Base-by-base conservation (phyloP, 2,329 filamentous ascomycete species). In the Myriosclerotinia curreyana region DNA sequence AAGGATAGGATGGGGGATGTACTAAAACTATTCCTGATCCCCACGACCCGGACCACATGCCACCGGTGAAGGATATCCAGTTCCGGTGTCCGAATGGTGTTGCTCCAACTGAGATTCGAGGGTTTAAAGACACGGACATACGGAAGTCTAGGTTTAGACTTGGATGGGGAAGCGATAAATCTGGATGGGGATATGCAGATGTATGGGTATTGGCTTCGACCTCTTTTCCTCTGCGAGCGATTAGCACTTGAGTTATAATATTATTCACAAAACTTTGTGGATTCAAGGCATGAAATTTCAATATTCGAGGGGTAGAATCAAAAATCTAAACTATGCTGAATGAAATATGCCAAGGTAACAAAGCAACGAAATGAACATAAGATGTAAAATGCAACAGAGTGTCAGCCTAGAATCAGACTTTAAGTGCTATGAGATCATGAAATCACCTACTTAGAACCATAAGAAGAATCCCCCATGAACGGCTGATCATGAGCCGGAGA, bases 121-220 rank as follows among this genome's bases (percentile, higher is more conserved):
- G 77, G 66, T 79, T 78, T 36, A 82, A 73, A 22, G 73, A 74
- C 17, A 82, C 80, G 49, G 79, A 78, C 71, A 83, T 78, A 63
- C 80, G 79, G 68, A 83, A 82, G 69, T 83, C 80, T 53, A 82
- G 80, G 59, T 76, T 77, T 58, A 82, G 76, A 46, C 75, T 76
- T 6, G 80, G 80, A 69, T 77, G 76, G 17, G 81, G 80, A 5
- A 66, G 53, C n/a, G 62, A 58, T 34, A 58, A n/a, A 34, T 65
- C 46, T 22, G 61, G 60, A 25, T 67, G 51, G n/a, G 66, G 63
- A 61, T 58, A 65, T 22, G 49, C 22, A 20, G 51, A 58, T 58
- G 54, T 20, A 11, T 53, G 31, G 50, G 50, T n/a, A 28, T 55
- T 42, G 22, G 52, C 38, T 4, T 25, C 40, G 40, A n/a, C 31